Evolutionary conservation across 2,329 filamentous ascomycete species (phyloP), one percentile per base, ranked within the genome.

Genomic region (Drechslerella dactyloides): DNA sequence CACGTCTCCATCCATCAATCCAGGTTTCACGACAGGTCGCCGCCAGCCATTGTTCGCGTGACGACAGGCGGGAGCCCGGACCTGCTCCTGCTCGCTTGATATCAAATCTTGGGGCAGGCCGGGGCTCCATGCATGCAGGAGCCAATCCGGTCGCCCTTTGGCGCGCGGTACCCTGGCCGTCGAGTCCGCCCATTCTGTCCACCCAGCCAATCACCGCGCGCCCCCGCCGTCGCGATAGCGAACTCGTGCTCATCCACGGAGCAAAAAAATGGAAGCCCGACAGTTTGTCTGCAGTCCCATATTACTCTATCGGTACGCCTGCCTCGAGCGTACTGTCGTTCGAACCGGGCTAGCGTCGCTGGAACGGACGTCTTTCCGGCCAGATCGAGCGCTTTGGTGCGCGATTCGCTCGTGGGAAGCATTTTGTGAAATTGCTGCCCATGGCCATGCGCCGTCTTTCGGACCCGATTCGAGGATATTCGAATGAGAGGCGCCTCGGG

Each of bases 121-220:
- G n/a, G 7, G 40, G 40, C 10, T 17, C 40, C 40, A 10, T 48
- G 44, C 44, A 23, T 10, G 19, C n/a, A 48, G 21, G 37, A 37
- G 30, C 66, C 66, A 70, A 70, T 70, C 42, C 42, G 1, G 30
- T 27, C n/a, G 35, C 27, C 40, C 60, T 65, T 72, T 72, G 60
- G 68, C 68, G 68, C 68, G 68, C 68, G 68, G 68, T 65, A 56
- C 35, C 68, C 68, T 24, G 50, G 56, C 48, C 51, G 46, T 61
- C 35, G 50, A 11, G 33, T 21, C 27, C 55, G 44, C 37, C n/a
- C 11, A 7, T n/a, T 30, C 30, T 15, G 4, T n/a, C 48, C 6
- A n/a, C 53, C 19, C 62, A 51, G 60, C 68, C 68, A 72, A 72
- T 72, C 35, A 65, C 30, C 33, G 55, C 60, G 48, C 60, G 33